Conservation (phyloP, 352 stramenopile genomes). For the Elongisporangium undulatum region DNA sequence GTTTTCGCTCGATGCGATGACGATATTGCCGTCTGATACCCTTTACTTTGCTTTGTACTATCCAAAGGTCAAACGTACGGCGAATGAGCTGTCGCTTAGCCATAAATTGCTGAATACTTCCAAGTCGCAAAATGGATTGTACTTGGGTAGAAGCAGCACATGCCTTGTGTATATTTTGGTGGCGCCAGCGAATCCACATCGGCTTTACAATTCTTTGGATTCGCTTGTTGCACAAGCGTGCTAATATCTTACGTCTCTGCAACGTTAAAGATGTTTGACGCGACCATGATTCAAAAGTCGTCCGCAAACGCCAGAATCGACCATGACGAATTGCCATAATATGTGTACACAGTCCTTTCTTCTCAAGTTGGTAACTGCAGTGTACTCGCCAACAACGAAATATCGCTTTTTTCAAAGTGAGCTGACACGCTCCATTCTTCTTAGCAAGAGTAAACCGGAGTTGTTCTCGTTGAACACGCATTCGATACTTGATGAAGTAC, state of each 20-base stretch:
- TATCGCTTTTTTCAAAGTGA: neutral
- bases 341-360: neutral
- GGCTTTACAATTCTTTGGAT: neutral
- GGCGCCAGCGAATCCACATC: neutral
- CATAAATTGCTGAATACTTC: conserved; percentile 2
- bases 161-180: neutral
- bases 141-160: neutral
- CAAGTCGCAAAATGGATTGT: neutral
- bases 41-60: neutral
- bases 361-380: neutral
- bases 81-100: conserved; percentile 6
- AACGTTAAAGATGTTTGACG: neutral
- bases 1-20: conserved; percentile 14
- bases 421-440: neutral
- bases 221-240: neutral
- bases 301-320: neutral
- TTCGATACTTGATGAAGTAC: conserved; percentile 10
- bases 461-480: conserved; percentile 4
- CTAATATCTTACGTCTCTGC: neutral
- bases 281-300: neutral
- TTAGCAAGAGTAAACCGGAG: neutral
- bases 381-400: neutral
- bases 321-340: neutral
- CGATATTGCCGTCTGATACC: conserved; percentile 4
- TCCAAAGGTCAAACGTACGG: conserved; percentile 8